These are phyloP conservation scores for Jatropha multifida DNA, from an alignment of 441 rosid species.

Conservation along the genomic window DNA sequence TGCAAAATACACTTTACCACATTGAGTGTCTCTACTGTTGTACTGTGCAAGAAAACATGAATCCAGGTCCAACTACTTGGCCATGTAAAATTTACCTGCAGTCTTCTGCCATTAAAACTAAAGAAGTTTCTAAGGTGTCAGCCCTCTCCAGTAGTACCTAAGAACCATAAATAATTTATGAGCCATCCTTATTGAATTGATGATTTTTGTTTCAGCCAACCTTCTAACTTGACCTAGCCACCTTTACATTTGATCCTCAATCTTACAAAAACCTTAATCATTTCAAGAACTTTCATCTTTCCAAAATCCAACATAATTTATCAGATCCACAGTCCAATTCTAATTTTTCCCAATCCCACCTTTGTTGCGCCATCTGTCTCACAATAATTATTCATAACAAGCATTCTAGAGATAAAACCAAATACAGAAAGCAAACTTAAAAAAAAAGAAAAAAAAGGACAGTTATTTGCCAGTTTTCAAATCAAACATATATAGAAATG, in stretches of 20 bases:
- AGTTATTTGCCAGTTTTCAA: background rate
- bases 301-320: background rate
- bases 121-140: background rate
- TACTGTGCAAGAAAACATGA: background rate
- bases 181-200: background rate
- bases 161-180: background rate
- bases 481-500: background rate
- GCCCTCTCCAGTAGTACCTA: background rate
- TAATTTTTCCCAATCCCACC: too few species aligned
- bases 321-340: too few species aligned
- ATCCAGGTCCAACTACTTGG: background rate
- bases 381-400: too few species aligned
- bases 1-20: background rate
- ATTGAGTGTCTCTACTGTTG: background rate
- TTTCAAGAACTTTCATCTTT: background rate
- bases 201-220: background rate
- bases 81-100: background rate
- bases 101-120: background rate
- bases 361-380: too few species aligned
- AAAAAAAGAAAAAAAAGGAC: too few species aligned
- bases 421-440: too few species aligned
- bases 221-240: background rate
- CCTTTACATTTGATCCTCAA: background rate
- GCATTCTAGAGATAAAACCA: too few species aligned
- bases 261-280: background rate